Evolutionary conservation across 805 yeast species (phyloP).

Genomic region (Kuraishia floccosa): DNA sequence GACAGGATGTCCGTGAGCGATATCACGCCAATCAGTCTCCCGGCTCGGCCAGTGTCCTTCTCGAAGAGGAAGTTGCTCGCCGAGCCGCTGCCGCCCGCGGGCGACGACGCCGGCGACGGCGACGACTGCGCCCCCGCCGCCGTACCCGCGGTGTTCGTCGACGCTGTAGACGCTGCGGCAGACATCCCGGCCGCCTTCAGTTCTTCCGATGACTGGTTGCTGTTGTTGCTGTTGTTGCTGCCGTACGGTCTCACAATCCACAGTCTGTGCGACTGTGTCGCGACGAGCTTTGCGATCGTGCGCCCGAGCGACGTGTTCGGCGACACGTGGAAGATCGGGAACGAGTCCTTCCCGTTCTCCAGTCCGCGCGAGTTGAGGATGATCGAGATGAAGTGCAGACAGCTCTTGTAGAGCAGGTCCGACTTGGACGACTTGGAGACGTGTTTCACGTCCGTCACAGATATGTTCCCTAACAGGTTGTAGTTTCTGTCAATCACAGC

Average conservation of each 20-base stretch:
- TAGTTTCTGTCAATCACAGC: slow-evolving; percentile 82
- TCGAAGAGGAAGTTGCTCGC: slow-evolving; percentile 6
- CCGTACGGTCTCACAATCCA: slow-evolving; percentile 63
- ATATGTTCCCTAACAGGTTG: slow-evolving; percentile 79
- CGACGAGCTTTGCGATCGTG: slow-evolving; percentile 89
- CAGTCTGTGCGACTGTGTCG: slow-evolving; percentile 84
- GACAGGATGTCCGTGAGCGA: slow-evolving; percentile 86
- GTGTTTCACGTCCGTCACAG: slow-evolving; percentile 87
- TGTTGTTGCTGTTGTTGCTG: neutral
- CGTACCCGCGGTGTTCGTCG: slow-evolving; percentile 4
- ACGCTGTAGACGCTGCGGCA: neutral
- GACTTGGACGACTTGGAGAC: slow-evolving; percentile 84
- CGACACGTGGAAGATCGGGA: slow-evolving; percentile 92
- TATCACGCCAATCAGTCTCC: slow-evolving; percentile 82
- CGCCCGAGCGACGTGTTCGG: slow-evolving; percentile 71
- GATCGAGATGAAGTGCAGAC: slow-evolving; percentile 79
- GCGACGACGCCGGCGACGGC: neutral
- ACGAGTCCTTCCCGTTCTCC: slow-evolving; percentile 91
- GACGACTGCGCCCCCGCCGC: slow-evolving; percentile 9
- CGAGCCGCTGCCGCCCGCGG: slow-evolving; percentile 4
- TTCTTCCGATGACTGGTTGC: neutral
- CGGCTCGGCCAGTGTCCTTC: slow-evolving; percentile 43
- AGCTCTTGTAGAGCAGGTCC: slow-evolving; percentile 68
- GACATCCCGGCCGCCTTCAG: neutral
- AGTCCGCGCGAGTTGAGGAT: slow-evolving; percentile 82